Conservation (phyloP, 1,139 yeast species). For the Geotrichum siamense region DNA sequence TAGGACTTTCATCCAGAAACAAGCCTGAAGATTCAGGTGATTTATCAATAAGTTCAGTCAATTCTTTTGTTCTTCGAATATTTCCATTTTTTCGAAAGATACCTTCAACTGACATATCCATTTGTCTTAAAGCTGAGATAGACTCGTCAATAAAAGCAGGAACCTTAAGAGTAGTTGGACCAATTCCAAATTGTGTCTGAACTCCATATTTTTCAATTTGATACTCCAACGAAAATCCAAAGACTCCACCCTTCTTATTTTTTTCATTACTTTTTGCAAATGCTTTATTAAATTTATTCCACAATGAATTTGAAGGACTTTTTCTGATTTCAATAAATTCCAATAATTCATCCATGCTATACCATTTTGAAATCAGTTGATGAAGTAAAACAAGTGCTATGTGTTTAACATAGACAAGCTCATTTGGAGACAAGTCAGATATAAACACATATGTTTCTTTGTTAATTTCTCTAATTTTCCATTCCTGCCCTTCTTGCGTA, state of each 20-base stretch:
- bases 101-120: constrained; percentile 96
- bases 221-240: constrained; percentile 70
- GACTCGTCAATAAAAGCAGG: constrained; percentile 87
- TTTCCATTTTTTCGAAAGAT: constrained; percentile 95
- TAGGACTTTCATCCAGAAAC: constrained; percentile 70
- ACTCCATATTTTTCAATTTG: constrained; percentile 73
- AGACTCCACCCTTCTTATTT: constrained; percentile 43
- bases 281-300: constrained; percentile 62
- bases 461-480: constrained; percentile 19
- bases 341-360: constrained; percentile 46
- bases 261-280: constrained; percentile 26
- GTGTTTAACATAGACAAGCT: constrained; percentile 57
- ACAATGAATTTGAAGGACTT: constrained; percentile 34
- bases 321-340: constrained; percentile 52
- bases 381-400: constrained; percentile 60
- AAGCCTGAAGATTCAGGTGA: constrained; percentile 69
- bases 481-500: constrained; percentile 21
- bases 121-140: constrained; percentile 73
- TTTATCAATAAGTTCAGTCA: constrained; percentile 67
- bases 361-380: constrained; percentile 34
- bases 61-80: constrained; percentile 69
- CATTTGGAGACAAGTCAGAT: constrained; percentile 62
- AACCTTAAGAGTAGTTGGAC: constrained; percentile 64
- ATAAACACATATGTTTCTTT: constrained; percentile 40
- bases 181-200: constrained; percentile 81